Conservation (phyloP, 2,329 filamentous ascomycete genomes). For the Rachicladosporium sp. region DNA sequence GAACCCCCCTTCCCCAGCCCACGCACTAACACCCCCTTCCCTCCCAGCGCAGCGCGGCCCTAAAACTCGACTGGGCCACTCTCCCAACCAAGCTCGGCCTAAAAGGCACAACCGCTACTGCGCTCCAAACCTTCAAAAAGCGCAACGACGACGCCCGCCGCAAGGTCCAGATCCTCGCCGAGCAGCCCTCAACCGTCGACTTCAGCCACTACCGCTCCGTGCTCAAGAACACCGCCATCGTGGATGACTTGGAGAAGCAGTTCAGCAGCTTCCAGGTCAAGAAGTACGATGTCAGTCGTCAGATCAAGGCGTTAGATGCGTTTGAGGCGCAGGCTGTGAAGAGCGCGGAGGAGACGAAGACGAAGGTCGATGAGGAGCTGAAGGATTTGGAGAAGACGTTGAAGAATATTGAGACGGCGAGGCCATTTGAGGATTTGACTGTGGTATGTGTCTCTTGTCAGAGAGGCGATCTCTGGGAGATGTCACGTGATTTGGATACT, state of each 20-base stretch:
- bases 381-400: conserved; percentile 88
- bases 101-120: conserved; percentile 81
- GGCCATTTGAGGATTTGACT: conserved; percentile 93
- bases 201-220: conserved; percentile 82
- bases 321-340: conserved; percentile 95
- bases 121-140: conserved; percentile 96
- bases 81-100: conserved; percentile 89
- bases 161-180: conserved; percentile 72
- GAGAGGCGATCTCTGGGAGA: too few relatives aligned
- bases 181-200: conserved; percentile 78
- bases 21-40: conserved; percentile 3
- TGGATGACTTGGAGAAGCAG: conserved; percentile 96
- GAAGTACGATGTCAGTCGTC: conserved; percentile 83
- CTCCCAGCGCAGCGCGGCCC: conserved; percentile 84
- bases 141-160: conserved; percentile 98
- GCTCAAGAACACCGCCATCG: conserved; percentile 90
- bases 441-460: too few relatives aligned
- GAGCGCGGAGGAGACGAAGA: conserved; percentile 95
- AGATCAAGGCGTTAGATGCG: conserved; percentile 95
- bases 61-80: conserved; percentile 99
- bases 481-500: conserved; percentile 14
- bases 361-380: conserved; percentile 88
- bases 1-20: too few relatives aligned
- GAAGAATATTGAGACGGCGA: conserved; percentile 91
- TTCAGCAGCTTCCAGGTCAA: conserved; percentile 83